Percentiles rank a stretch among this genome's conserved stretches.
Conservation (phyloP, 2,329 filamentous ascomycete species). For the Graphium sp. region DNA sequence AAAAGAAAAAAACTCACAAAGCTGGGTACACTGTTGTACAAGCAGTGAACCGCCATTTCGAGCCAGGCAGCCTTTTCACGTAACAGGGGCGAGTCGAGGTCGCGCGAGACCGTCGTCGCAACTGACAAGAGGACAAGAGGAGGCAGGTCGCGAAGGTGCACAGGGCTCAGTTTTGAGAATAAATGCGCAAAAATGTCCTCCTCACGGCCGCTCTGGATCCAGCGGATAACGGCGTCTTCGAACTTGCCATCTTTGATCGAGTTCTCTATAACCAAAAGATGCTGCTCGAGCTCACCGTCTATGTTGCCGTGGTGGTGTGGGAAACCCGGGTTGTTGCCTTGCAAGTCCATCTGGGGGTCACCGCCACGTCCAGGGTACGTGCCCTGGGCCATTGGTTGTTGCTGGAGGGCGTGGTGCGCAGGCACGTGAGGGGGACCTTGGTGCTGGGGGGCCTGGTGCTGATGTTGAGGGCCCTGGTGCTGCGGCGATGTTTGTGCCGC, state of each 20-base stretch:
- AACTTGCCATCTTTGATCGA: slow-evolving; percentile 44
- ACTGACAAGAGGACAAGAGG: slow-evolving; percentile 47
- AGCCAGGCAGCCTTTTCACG: slow-evolving; percentile 42
- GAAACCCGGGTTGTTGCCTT: not conserved
- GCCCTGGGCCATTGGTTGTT: slow-evolving; percentile 8
- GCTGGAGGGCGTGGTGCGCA: slow-evolving; percentile 9
- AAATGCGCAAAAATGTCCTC: slow-evolving; percentile 42
- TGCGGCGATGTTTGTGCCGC: slow-evolving; percentile 18
- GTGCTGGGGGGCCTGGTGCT: slow-evolving; percentile 5
- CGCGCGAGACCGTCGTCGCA: slow-evolving; percentile 44
- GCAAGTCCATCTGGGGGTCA: too few species aligned
- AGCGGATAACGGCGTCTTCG: slow-evolving; percentile 47
- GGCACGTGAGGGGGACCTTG: slow-evolving; percentile 6
- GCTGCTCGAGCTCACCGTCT: slow-evolving; percentile 33
- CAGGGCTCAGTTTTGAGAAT: slow-evolving; percentile 13
- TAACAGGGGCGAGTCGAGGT: slow-evolving; percentile 32
- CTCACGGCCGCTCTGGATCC: slow-evolving; percentile 47
- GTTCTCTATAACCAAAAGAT: slow-evolving; percentile 41
- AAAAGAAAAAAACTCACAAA: slow-evolving; percentile 26
- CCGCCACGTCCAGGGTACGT: too few species aligned
- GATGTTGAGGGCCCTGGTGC: slow-evolving; percentile 26
- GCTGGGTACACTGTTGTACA: slow-evolving; percentile 27
- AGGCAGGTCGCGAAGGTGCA: slow-evolving; percentile 34
- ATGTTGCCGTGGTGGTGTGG: slow-evolving; percentile 1
- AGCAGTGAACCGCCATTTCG: slow-evolving; percentile 38